Conservation (phyloP, 257 asterid genomes). For the Paulownia fortunei region DNA sequence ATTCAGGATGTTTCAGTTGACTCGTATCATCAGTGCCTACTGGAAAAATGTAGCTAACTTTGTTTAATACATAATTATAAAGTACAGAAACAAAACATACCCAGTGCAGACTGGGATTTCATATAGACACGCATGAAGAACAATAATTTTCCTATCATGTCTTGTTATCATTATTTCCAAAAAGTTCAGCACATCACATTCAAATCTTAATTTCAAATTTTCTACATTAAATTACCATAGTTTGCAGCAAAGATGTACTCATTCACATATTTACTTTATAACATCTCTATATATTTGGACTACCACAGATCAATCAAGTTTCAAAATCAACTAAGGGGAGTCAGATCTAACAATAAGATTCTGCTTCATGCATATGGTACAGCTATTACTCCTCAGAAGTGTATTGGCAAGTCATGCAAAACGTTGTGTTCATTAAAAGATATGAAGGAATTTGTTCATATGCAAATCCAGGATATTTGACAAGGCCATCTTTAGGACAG, state of each 20-base stretch:
- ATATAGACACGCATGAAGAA: background rate
- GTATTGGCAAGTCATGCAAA: background rate
- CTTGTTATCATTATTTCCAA: background rate
- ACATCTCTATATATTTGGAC: background rate
- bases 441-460: background rate
- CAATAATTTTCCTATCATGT: background rate
- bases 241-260: background rate
- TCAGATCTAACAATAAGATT: background rate
- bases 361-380: background rate
- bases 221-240: background rate
- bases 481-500: background rate
- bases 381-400: background rate
- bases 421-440: background rate
- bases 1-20: conserved; percentile 29
- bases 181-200: background rate
- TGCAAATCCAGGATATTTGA: background rate
- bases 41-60: conserved; percentile 3
- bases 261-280: background rate
- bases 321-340: background rate
- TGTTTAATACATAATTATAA: background rate
- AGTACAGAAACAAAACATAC: background rate
- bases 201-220: background rate
- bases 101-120: background rate
- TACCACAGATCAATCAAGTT: background rate
- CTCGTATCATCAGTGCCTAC: conserved; percentile 36